Base-by-base conservation (phyloP, 225 moss, liverwort and hornwort species). In the Ulota crispa region DNA sequence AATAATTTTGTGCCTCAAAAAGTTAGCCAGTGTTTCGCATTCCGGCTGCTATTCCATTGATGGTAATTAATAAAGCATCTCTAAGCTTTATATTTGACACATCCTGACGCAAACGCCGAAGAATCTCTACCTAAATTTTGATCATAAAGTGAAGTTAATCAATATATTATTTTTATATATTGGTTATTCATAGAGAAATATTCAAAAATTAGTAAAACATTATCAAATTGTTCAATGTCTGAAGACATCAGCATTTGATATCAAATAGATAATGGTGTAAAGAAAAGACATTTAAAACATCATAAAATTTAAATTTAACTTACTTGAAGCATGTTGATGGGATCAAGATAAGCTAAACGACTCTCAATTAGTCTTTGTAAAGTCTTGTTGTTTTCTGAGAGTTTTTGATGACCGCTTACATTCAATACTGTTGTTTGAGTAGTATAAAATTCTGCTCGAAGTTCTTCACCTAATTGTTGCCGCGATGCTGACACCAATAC, bases 31-130 rank as follows among this genome's bases (percentile, higher is more conserved):
- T 96, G 70, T 94, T 94, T 50, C 91, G 89, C 94, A 94, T 96
- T 57, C 93, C 93, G 1, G 94, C 96, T 6, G 94, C 96, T 70
- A 96, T 96, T n/a, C 96, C 96, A 57, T 96, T 96, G 53, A 96
- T 96, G 6, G 96, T 96, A 77, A 96, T 96, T 20, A 96, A 64
- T 2, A 96, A 73, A 28, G 96, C 93, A 74, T 96, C 96, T 81
- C 96, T 92, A 4, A 96, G 89, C 87, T 93, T 96, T 36, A 92
- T 93, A 41, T 96, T 96, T 74, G 84, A 90, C 73, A 87, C 88
- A 78, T 96, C 94, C 62, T 93, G 93, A 52, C 94, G 86, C 82
- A 96, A 84, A 55, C 96, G 85, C 9, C 88, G 85, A 2, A 96
- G 92, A 55, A 96, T 83, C 60, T 96, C 96, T 65, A 96, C 93